A percentile compares a stretch with the other conserved stretches of the same genome.
phyloP scores from a whole-genome alignment of 441 rosid species.

The California macrophylla region DNA sequence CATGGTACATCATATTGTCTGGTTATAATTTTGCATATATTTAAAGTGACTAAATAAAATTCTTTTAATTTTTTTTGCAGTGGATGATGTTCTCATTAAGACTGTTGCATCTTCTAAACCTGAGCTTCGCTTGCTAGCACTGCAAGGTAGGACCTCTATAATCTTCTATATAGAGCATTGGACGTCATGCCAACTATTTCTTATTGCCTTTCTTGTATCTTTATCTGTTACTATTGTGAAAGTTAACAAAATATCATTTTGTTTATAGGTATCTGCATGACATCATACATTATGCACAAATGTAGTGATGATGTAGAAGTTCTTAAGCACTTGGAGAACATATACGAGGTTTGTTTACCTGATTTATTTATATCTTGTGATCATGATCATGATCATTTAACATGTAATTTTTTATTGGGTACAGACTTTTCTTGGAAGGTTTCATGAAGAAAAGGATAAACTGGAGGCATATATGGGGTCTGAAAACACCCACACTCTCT shows the following conservation, averaged over 20 bases:
- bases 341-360: constrained; percentile 48
- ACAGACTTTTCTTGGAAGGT: constrained; percentile 65
- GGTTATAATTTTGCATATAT: constrained; percentile 7
- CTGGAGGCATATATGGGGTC: constrained; percentile 28
- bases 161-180: background rate
- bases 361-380: constrained; percentile 1
- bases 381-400: constrained; percentile 9
- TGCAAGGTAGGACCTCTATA: constrained; percentile 51
- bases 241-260: background rate
- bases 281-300: constrained; percentile 46
- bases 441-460: constrained; percentile 46
- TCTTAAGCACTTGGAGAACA: constrained; percentile 52
- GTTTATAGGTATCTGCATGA: constrained; percentile 64
- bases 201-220: background rate
- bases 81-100: constrained; percentile 31
- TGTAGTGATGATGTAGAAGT: constrained; percentile 31
- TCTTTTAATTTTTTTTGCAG: constrained; percentile 22
- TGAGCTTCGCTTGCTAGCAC: constrained; percentile 62
- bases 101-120: constrained; percentile 40
- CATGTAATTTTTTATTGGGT: constrained; percentile 17
- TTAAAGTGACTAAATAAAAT: background rate
- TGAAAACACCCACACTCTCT: constrained; percentile 19
- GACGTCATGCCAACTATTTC: background rate
- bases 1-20: constrained; percentile 37
- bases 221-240: background rate